Evolutionary conservation across 352 stramenopile species (phyloP), one percentile per base, ranked within the genome.

Genomic region (Phytopythium helicoides): DNA sequence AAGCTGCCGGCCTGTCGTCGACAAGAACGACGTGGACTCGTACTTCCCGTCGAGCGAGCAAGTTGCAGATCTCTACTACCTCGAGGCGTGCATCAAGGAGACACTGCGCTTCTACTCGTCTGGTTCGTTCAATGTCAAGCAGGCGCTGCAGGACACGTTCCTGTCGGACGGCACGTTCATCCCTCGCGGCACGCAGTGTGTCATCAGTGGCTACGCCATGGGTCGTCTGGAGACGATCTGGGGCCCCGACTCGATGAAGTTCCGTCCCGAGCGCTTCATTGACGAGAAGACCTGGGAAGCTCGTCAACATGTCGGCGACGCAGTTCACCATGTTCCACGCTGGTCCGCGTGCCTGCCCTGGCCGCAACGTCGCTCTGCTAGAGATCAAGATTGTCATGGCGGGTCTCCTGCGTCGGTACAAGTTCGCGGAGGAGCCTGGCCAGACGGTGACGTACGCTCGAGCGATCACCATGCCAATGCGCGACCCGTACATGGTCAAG

Each of bases 81-180:
- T 71, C 12, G 58, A 71, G 45, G 63, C 59, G 9, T 45, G 28
- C 0, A 36, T 67, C 33, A 36, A 34, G 12, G 63, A 68, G 19
- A 40, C 53, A 11, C 35, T 71, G 15, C 54, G 53, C 16, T 40
- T 71, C 2, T 52, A 53, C 35, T 54, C 62, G 7, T 41, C 50
- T 23, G 62, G 74, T 21, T 69, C 80, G 1, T 46, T 76, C 7
- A 74, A 80, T 48, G 58, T 57, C 35, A 73, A 72, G 34, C 56
- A 75, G 19, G 55, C 57, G 9, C 36, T 34, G 23, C 12, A 38
- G 0, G 78, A 81, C 56, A 70, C 74, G 0, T 52, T 80, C 18
- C 28, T 86, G 2, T 54, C 65, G 25, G 73, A 87, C 47, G 66
- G 45, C 21, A 86, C 67, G 9, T 70, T 74, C 25, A 58, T 89